Evolutionary conservation across 345 rosid genomes (phyloP), one percentile per base, ranked within the genome.

Genomic region (Murraya koenigii): DNA sequence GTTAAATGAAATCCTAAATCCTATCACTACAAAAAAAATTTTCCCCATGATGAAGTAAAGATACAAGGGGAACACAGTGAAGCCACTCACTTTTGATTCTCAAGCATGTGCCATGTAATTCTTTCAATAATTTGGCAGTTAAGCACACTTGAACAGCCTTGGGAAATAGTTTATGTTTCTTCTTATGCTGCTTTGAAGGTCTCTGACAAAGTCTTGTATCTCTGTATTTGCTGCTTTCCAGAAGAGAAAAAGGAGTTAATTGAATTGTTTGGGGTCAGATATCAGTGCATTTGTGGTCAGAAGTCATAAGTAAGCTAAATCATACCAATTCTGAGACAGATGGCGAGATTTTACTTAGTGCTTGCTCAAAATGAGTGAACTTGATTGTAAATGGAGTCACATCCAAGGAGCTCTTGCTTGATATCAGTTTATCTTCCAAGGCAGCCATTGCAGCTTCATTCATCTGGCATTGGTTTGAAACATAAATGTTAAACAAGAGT

Each of bases 401-500:
- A 67, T 66, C 75, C 6, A 72, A 23, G 14, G 35, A 28, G 64
- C 63, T 81, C 61, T 62, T 72, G 22, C 41, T 72, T 56, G 79
- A 78, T 30, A 52, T 72, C 76, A 77, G 79, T 30, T 72, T 82
- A 78, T 90, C 97, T 64, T 85, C 88, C 62, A 89, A 82, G 77
- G 98, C 98, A 80, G 81, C 76, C 87, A 84, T 83, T 78, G 90
- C 89, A 56, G 97, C 97, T 80, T 90, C 93, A 55, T 90, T 85
- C 88, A 92, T 86, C 98, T 90, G 49, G 35, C 38, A 75, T 60
- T 25, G 49, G 71, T 77, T 75, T 22, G 59, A 64, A 64, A 30
- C 2, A 26, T 32, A 28, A 30, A 2, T 19, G 67, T 70, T 64
- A 58, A 7, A n/a, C 22, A n/a, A 66, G 58, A 23, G 15, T 26